Base-by-base conservation (phyloP, 1,139 yeast genomes). In the Kluyveromyces sp. region DNA sequence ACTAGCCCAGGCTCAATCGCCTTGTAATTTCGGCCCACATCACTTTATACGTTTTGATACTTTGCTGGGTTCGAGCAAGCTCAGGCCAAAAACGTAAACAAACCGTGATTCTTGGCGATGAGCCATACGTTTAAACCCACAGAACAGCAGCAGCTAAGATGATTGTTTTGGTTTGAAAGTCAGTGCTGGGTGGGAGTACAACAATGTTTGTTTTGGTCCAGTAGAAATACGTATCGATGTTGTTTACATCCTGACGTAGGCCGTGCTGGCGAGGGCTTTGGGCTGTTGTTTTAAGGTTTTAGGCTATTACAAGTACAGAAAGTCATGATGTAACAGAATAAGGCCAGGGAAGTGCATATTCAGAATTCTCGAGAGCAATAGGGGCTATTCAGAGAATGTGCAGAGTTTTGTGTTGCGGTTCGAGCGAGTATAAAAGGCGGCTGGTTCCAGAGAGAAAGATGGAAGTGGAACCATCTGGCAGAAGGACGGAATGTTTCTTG, bases 31-130 rank as follows among this genome's bases (percentile, higher is more conserved):
- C 9, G 9, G 12, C 12, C 12, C 12, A 26, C 29, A 26, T 33
- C 36, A 33, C 36, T 33, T 33, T 33, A 26, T 33, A 33, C 36
- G 36, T 33, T 15, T 33, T 19, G 36, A 33, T 33, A 3, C 3
- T 18, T 19, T 19, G 18, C 20, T 32, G 33, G 33, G 33, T 32
- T 32, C 9, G 6, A 13, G 19, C 35, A 13, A 17, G 35, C 12
- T 11, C 12, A 13, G 19, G 35, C 9, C 7, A 19, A 32, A 32
- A 32, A 13, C 18, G 18, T 16, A 16, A 32, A 32, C 18, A 16
- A 32, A 15, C 12, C 7, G 12, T 18, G 7, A 3, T 8, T 19
- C n/a, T 9, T 18, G n/a, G 13, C 3, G 25, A 11, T 18, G 36
- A 4, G 19, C 36, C n/a, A n/a, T n/a, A n/a, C n/a, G n/a, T n/a